Percentiles rank a stretch among this genome's conserved stretches.
Conservation (phyloP, 768 basidiomycete species). For the Pluteus cervinus region DNA sequence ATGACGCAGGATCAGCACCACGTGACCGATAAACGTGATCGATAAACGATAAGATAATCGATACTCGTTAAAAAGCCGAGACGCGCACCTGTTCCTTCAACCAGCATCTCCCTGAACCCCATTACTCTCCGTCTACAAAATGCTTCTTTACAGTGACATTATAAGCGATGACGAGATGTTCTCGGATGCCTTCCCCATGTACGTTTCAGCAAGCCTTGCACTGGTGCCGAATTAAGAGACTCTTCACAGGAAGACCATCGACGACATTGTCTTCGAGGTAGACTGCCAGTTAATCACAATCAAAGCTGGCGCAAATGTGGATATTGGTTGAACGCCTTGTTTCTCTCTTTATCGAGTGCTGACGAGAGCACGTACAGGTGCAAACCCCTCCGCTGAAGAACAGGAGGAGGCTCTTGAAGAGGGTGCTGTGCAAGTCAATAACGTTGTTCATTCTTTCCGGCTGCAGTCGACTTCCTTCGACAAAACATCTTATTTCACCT, state of each 20-base stretch:
- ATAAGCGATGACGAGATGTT: slow-evolving; percentile 86
- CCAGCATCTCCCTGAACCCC: slow-evolving; percentile 15
- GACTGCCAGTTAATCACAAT: slow-evolving; percentile 68
- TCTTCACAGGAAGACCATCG: slow-evolving; percentile 59
- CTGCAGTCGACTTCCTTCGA: slow-evolving; percentile 78
- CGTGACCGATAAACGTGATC: slow-evolving; percentile 33
- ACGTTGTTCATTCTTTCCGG: slow-evolving; percentile 88
- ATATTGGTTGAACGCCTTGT: slow-evolving; percentile 71
- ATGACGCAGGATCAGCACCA: slow-evolving; percentile 10
- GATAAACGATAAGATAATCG: slow-evolving; percentile 22
- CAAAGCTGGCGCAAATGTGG: slow-evolving; percentile 72
- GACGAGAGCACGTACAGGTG: slow-evolving; percentile 47
- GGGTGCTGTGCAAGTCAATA: slow-evolving; percentile 74
- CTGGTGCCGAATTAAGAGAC: slow-evolving; percentile 6
- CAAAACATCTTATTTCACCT: slow-evolving; percentile 79
- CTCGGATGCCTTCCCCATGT: slow-evolving; percentile 91
- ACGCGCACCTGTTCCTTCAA: slow-evolving; percentile 7
- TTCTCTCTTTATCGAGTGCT: no score
- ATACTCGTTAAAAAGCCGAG: no score
- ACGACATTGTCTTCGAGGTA: slow-evolving; percentile 81
- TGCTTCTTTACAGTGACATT: slow-evolving; percentile 74
- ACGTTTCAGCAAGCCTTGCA: slow-evolving; percentile 19
- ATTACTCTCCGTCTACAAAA: slow-evolving; percentile 24
- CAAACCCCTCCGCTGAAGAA: slow-evolving; percentile 91
- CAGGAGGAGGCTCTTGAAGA: slow-evolving; percentile 76